phyloP scores from a whole-genome alignment of 768 basidiomycete species.

The Amanita thiersii region DNA sequence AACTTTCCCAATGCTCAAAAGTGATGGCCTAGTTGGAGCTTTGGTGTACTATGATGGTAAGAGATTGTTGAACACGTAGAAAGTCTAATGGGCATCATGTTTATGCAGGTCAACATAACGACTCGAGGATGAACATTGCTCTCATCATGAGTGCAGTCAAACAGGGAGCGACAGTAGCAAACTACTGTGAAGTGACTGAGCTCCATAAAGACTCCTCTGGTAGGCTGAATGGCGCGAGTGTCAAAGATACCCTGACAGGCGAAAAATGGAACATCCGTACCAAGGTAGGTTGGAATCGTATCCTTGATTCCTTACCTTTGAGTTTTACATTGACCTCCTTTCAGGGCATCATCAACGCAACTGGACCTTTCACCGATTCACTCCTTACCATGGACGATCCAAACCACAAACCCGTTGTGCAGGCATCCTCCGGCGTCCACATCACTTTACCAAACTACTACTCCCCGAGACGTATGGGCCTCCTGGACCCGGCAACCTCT shows the following conservation, averaged over 20 bases:
- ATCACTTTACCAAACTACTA: constrained; percentile 98
- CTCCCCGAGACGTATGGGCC: constrained; percentile 89
- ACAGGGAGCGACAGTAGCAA: constrained; percentile 79
- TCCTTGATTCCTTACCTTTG: no score
- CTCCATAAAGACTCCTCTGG: constrained; percentile 61
- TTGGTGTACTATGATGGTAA: constrained; percentile 96
- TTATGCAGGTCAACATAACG: constrained; percentile 85
- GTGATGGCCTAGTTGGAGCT: constrained; percentile 85
- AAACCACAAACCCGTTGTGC: constrained; percentile 76
- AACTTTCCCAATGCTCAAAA: constrained; percentile 94
- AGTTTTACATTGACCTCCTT: no score
- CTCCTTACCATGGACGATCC: constrained; percentile 78
- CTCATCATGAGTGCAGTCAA: constrained; percentile 92
- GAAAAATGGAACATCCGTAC: constrained; percentile 76
- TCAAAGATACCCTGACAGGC: constrained; percentile 79
- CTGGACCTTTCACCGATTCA: constrained; percentile 88
- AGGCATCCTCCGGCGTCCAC: constrained; percentile 89
- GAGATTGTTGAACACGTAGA: constrained; percentile 18
- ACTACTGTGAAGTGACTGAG: constrained; percentile 80
- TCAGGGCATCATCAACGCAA: constrained; percentile 92
- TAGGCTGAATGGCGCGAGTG: constrained; percentile 63
- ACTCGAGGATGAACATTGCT: constrained; percentile 96
- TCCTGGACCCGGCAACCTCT: constrained; percentile 90
- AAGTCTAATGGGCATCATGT: neutral
- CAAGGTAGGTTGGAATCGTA: constrained; percentile 48